Conservation (phyloP, 106 monocot genomes). For the Narthecium ossifragum region DNA sequence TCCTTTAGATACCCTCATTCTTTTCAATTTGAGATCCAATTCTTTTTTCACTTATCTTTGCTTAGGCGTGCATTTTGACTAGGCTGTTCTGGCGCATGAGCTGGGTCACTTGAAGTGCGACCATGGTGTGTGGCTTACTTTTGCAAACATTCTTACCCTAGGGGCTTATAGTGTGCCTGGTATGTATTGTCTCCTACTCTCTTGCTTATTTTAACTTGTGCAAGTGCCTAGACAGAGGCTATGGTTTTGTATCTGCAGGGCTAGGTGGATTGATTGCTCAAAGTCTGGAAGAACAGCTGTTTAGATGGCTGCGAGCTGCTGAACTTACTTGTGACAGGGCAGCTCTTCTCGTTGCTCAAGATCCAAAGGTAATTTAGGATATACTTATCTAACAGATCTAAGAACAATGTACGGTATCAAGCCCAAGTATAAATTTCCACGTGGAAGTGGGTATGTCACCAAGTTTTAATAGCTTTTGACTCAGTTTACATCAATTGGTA, state of each 20-base stretch:
- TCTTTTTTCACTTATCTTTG: conserved; percentile 14
- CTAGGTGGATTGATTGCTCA: conserved; percentile 72
- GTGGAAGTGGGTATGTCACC: too few species aligned
- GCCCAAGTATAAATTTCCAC: too few species aligned
- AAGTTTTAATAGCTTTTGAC: too few species aligned
- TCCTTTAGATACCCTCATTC: too few species aligned
- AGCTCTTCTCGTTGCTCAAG: conserved; percentile 93
- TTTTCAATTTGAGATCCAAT: background rate
- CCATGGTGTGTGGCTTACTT: conserved; percentile 97
- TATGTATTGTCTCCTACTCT: too few species aligned
- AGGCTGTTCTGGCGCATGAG: conserved; percentile 99
- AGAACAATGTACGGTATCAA: too few species aligned
- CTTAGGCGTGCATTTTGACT: conserved; percentile 11
- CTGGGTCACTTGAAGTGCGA: conserved; percentile 94
- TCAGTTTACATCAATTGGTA: too few species aligned
- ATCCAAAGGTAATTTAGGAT: conserved; percentile 68
- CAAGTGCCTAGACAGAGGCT: background rate
- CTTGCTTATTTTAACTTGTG: background rate
- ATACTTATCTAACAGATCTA: background rate
- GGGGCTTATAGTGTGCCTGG: conserved; percentile 90
- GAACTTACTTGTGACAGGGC: conserved; percentile 96
- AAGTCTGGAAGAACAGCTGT: conserved; percentile 83
- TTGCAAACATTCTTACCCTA: conserved; percentile 81
- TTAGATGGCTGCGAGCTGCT: conserved; percentile 87
- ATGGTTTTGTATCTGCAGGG: conserved; percentile 31